Conservation (phyloP, 805 yeast genomes). For the Saccharomycopsis schoenii region DNA sequence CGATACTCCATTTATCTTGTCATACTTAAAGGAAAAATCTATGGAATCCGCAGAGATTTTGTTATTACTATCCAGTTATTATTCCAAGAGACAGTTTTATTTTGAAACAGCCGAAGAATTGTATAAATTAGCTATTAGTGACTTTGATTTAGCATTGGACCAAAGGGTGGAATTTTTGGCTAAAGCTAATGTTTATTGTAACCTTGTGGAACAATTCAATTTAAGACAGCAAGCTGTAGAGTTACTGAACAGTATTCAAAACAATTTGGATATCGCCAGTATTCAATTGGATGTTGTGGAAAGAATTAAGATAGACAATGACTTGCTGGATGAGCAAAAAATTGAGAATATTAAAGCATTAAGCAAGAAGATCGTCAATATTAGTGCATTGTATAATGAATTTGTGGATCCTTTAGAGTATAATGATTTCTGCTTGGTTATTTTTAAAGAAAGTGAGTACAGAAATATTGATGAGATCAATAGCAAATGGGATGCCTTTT, state of each 20-base stretch:
- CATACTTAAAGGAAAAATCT: conserved; percentile 64
- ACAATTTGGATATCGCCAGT: conserved; percentile 76
- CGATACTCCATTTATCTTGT: conserved; percentile 71
- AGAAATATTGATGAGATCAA: conserved; percentile 75
- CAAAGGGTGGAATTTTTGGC: conserved; percentile 83
- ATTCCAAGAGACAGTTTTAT: conserved; percentile 70
- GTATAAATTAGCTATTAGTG: conserved; percentile 63
- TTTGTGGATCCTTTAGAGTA: conserved; percentile 85
- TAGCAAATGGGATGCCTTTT: conserved; percentile 68
- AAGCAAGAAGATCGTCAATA: conserved; percentile 54
- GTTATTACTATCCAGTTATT: conserved; percentile 79
- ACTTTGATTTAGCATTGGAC: conserved; percentile 54
- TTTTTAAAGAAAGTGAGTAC: conserved; percentile 78
- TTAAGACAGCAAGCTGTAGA: conserved; percentile 69
- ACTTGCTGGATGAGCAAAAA: conserved; percentile 40
- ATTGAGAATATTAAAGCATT: conserved; percentile 42
- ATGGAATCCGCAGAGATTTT: conserved; percentile 60
- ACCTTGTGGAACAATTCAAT: conserved; percentile 69
- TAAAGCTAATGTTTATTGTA: conserved; percentile 87
- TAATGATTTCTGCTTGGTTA: conserved; percentile 66
- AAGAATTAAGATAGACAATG: conserved; percentile 35
- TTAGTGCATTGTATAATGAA: conserved; percentile 74
- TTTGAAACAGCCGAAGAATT: conserved; percentile 78
- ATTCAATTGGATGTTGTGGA: conserved; percentile 59
- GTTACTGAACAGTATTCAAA: conserved; percentile 60